Evolutionary conservation across 495 filamentous ascomycete species (phyloP).

Genomic region (Penicillium canariense): DNA sequence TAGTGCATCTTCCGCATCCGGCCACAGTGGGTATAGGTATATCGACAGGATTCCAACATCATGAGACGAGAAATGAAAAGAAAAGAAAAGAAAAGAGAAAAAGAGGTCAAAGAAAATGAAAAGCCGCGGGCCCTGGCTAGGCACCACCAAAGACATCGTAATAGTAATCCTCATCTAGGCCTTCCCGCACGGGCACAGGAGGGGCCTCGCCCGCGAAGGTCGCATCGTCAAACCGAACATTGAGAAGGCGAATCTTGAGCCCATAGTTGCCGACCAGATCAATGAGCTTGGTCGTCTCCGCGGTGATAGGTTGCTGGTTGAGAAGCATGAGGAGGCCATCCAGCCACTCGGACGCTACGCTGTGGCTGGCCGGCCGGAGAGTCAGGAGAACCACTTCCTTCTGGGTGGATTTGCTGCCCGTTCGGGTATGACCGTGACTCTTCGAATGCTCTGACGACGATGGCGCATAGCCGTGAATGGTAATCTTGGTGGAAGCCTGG

Average conservation of each 20-base stretch:
- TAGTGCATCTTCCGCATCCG: constrained; percentile 10
- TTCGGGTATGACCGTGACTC: constrained; percentile 31
- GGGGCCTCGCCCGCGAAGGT: constrained; percentile 46
- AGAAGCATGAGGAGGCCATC: constrained; percentile 95
- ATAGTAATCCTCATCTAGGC: constrained; percentile 53
- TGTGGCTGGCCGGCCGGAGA: constrained; percentile 78
- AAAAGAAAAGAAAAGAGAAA: not conserved
- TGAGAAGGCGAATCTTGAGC: constrained; percentile 87
- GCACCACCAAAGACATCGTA: constrained; percentile 54
- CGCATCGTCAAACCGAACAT: constrained; percentile 80
- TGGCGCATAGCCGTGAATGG: constrained; percentile 71
- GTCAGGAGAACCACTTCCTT: constrained; percentile 68
- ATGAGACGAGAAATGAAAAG: not conserved
- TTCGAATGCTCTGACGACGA: constrained; percentile 28
- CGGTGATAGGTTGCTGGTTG: constrained; percentile 93
- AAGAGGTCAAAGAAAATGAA: not conserved
- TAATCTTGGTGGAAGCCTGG: constrained; percentile 79
- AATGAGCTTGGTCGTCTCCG: constrained; percentile 87
- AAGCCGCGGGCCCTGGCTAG: constrained; percentile 5
- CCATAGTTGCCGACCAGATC: constrained; percentile 84
- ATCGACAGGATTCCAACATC: constrained; percentile 14
- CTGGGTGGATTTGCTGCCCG: constrained; percentile 37
- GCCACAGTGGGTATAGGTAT: constrained; percentile 26
- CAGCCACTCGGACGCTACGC: constrained; percentile 90
- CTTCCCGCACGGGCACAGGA: constrained; percentile 46